Conservation (phyloP, 495 filamentous ascomycete genomes). For the Penicillium goetzii region DNA sequence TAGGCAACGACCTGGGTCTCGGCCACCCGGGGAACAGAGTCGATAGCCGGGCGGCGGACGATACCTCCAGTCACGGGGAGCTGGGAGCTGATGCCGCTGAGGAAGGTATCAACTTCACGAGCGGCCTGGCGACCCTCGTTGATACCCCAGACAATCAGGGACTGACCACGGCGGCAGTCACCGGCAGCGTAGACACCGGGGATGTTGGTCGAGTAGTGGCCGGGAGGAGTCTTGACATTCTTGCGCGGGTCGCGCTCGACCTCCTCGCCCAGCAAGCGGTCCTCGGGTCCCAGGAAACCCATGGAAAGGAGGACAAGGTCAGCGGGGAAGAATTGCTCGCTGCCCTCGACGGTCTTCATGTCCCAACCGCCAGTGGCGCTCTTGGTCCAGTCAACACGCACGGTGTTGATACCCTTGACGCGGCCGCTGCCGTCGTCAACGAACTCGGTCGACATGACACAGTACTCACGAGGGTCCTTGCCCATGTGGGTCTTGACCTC, state of each 20-base stretch:
- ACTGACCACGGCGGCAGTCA: conserved; percentile 95
- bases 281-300: conserved; percentile 98
- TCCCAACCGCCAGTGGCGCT: conserved; percentile 91
- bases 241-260: conserved; percentile 93
- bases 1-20: conserved; percentile 38
- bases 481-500: conserved; percentile 98
- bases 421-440: conserved; percentile 87
- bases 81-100: conserved; percentile 72
- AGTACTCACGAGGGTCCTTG: conserved; percentile 96
- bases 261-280: conserved; percentile 78
- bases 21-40: conserved; percentile 43
- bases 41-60: conserved; percentile 73
- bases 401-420: conserved; percentile 96
- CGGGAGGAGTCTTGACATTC: conserved; percentile 96
- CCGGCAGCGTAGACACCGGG: conserved; percentile 93
- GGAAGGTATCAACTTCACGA: conserved; percentile 90
- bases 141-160: conserved; percentile 97
- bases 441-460: conserved; percentile 98
- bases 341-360: conserved; percentile 97
- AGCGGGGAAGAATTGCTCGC: conserved; percentile 95
- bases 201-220: conserved; percentile 86
- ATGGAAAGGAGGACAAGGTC: conserved; percentile 96
- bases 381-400: conserved; percentile 97
- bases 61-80: conserved; percentile 96
- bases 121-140: conserved; percentile 96